Base-by-base conservation (phyloP, 331 rosid genomes). In the Phaseolus coccineus region DNA sequence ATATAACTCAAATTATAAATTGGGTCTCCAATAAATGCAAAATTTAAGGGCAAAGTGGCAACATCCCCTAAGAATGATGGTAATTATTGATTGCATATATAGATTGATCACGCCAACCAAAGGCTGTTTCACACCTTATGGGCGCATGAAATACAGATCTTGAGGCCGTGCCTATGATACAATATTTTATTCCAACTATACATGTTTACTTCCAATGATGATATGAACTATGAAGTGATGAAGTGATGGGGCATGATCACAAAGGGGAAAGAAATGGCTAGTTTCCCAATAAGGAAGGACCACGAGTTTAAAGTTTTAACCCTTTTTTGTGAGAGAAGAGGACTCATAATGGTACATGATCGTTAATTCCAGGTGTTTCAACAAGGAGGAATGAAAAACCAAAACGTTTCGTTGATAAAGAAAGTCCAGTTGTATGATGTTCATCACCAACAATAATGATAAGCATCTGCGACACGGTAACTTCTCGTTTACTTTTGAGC, bases 281-380 rank as follows among this genome's bases (percentile, higher is more conserved):
- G 50, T 85, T 85, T 73, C 93, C 96, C 53, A 46, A 64, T 78
- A 44, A 35, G 90, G 87, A 78, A 81, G 78, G 83, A 39, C 0
- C 77, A 77, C 67, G 27, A 74, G 51, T 30, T 6, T 81, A 78
- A 57, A 37, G 51, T 76, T 51, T 87, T 15, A 66, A 46, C 87
- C 88, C 82, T 48, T 77, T 89, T 83, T 71, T 85, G 91, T n/a
- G 84, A 82, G 50, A 31, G 63, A 35, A 50, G 76, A 35, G 39
- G 35, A 77, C 81, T 81, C 44, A 74, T 33, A 33, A 27, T 77
- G 65, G n/a, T 74, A 59, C 66, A 65, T 15, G 71, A 35, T 47
- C 13, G n/a, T 61, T 72, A 52, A 73, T 79, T 81, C 79, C 85
- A 83, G 11, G 73, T 53, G 70, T 44, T 63, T 74, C 63, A 33